Percentiles rank a stretch among this genome's conserved stretches.
These are phyloP conservation scores for Smallanthus sonchifolius DNA, from an alignment of 129 eudicot species.

Conservation along the genomic window DNA sequence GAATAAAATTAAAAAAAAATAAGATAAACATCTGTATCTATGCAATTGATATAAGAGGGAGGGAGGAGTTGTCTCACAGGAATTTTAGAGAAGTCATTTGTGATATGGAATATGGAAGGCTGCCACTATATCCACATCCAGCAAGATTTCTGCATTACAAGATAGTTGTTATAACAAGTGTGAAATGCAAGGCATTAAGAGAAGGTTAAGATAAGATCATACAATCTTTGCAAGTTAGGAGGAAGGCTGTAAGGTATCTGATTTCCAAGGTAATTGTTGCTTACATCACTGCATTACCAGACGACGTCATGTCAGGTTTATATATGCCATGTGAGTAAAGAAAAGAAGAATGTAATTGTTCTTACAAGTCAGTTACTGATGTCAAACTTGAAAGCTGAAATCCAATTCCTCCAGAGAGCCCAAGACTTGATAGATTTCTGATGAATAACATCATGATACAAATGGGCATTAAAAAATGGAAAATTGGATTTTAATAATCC, in stretches of 20 bases:
- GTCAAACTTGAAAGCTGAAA: slow-evolving; percentile 48
- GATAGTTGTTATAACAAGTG: background rate
- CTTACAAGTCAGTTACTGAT: slow-evolving; percentile 54
- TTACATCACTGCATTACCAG: slow-evolving; percentile 29
- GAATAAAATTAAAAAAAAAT: no score
- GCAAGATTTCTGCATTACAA: slow-evolving; percentile 46
- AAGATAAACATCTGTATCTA: background rate
- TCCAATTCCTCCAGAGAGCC: slow-evolving; percentile 53
- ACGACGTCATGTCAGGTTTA: background rate
- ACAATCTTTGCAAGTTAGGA: slow-evolving; percentile 27
- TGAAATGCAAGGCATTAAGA: slow-evolving; percentile 10
- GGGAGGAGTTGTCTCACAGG: slow-evolving; percentile 36
- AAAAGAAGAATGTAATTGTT: background rate
- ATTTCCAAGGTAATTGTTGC: slow-evolving; percentile 31
- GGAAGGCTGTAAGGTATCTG: slow-evolving; percentile 40
- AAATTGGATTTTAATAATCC: no score
- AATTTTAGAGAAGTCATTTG: slow-evolving; percentile 45
- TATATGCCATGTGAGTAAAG: background rate
- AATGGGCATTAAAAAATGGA: no score
- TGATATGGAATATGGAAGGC: slow-evolving; percentile 58
- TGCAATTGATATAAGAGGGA: background rate
- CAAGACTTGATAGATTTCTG: slow-evolving; percentile 46
- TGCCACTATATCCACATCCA: slow-evolving; percentile 43
- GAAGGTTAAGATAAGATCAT: background rate
- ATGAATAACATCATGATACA: background rate